These are phyloP conservation scores for Naganishia sp. DNA, from an alignment of 1,284 basidiomycete species.

Conservation along the genomic window DNA sequence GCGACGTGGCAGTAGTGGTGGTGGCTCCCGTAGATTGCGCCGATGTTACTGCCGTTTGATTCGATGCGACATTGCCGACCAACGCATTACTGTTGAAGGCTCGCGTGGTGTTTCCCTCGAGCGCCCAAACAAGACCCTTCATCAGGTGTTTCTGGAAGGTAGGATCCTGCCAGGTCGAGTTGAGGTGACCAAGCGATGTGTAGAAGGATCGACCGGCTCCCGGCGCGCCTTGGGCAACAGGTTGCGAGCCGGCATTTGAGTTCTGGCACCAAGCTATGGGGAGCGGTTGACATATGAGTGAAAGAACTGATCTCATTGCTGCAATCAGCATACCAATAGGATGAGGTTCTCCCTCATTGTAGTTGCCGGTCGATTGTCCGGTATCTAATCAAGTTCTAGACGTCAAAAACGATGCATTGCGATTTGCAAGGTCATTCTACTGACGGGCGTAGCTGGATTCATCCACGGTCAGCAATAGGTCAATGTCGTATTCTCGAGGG, in stretches of 20 bases:
- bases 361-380: constrained; percentile 44
- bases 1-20: not conserved
- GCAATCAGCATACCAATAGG: constrained; percentile 43
- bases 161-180: constrained; percentile 63
- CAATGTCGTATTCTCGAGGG: constrained; percentile 64
- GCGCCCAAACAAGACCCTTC: constrained; percentile 70
- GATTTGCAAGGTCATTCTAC: not conserved
- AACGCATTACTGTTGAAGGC: constrained; percentile 47
- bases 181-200: constrained; percentile 73
- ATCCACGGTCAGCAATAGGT: constrained; percentile 63
- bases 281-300: not conserved
- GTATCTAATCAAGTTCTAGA: constrained; percentile 36
- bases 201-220: constrained; percentile 75
- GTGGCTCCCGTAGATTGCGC: not conserved
- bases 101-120: constrained; percentile 58
- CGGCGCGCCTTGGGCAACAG: constrained; percentile 45
- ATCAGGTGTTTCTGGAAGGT: constrained; percentile 69
- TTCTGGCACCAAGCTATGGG: constrained; percentile 74
- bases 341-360: constrained; percentile 47
- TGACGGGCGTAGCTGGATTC: constrained; percentile 61
- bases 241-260: constrained; percentile 61
- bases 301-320: not conserved
- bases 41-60: not conserved
- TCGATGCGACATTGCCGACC: constrained; percentile 42
- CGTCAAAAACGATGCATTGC: not conserved